A percentile compares a stretch with the other conserved stretches of the same genome.
phyloP scores from a whole-genome alignment of 2,329 filamentous ascomycete genomes.

The Pseudogymnoascus sp. region DNA sequence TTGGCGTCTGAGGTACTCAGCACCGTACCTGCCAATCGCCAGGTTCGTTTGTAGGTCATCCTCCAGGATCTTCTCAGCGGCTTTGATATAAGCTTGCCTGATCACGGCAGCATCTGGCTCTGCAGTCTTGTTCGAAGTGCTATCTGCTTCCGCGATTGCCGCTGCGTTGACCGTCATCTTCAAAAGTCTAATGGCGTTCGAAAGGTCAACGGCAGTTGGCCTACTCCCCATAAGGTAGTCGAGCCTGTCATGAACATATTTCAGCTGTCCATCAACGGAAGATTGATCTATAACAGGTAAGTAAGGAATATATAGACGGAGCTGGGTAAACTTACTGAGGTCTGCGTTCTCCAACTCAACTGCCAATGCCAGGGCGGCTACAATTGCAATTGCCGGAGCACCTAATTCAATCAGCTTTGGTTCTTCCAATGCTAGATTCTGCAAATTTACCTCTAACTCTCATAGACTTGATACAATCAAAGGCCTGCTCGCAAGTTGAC shows the following conservation, averaged over 20 bases:
- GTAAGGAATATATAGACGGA: background rate
- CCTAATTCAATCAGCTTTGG: conserved; percentile 35
- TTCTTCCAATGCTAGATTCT: background rate
- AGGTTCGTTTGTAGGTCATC: conserved; percentile 85
- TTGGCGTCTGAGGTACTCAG: conserved; percentile 60
- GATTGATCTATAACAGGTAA: conserved; percentile 5
- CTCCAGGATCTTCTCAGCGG: conserved; percentile 77
- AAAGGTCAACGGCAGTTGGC: conserved; percentile 90
- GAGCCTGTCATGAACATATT: conserved; percentile 67
- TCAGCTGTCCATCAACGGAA: conserved; percentile 49
- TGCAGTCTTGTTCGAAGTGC: conserved; percentile 14
- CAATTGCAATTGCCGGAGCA: conserved; percentile 93
- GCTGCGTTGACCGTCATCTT: conserved; percentile 51
- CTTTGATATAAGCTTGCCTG: conserved; percentile 61
- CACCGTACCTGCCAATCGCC: conserved; percentile 74
- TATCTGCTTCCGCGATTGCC: conserved; percentile 32
- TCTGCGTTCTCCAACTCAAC: conserved; percentile 64
- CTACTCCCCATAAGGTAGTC: conserved; percentile 83
- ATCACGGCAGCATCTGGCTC: conserved; percentile 45
- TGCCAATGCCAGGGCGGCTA: conserved; percentile 82
- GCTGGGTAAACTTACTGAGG: conserved; percentile 31
- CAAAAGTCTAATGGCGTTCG: conserved; percentile 78
- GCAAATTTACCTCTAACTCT: conserved; percentile 49
- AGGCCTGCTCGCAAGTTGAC: conserved; percentile 63
- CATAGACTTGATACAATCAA: conserved; percentile 77